Base-by-base conservation (phyloP, 2,329 filamentous ascomycete species). In the Aspergillus aculeatinus region DNA sequence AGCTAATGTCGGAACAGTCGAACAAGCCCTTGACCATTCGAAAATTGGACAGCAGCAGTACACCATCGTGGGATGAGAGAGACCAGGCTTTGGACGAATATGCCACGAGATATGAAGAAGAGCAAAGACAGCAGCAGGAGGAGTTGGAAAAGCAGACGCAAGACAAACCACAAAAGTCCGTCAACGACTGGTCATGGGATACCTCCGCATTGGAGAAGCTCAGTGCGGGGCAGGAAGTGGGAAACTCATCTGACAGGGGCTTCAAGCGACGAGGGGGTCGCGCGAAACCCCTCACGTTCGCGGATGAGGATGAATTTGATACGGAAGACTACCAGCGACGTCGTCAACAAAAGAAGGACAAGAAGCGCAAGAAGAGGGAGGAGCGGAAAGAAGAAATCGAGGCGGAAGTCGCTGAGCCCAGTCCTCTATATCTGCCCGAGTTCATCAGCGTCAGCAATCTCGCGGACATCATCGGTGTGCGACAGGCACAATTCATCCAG, bases 381-480 rank as follows among this genome's bases (percentile, higher is more conserved):
- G 33, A 35, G 0, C 33, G 33, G 33, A 35, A 9, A 77, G 63
- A 78, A 78, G 59, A 67, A 74, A 12, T 35, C 33, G 33, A 35
- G 33, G 12, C 33, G 74, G 76, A 61, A 33, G 68, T 69, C 33
- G 70, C 75, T 39, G 74, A 78, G n/a, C 74, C 80, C 5, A 85
- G 84, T 2, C 83, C 82, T 1, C 90, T 99, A 50, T 85, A 89
- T 56, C 80, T 99, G 23, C 96, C 96, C 0, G 91, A 97, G 71
- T 96, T 92, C 68, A 96, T 99, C 75, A 95, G 87, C 68, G 88
- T 97, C n/a, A 83, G 86, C 10, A 91, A 93, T 65, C 79, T 99
- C 47, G 92, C 92, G 4, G 82, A 87, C 61, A 85, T 90, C 4
- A 80, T 98, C 23, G 88, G 87, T 62, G 82, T 96, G 31, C 86